These are phyloP conservation scores for Pelargonium hybrid DNA, from an alignment of 441 rosid genomes.

Conservation along the genomic window DNA sequence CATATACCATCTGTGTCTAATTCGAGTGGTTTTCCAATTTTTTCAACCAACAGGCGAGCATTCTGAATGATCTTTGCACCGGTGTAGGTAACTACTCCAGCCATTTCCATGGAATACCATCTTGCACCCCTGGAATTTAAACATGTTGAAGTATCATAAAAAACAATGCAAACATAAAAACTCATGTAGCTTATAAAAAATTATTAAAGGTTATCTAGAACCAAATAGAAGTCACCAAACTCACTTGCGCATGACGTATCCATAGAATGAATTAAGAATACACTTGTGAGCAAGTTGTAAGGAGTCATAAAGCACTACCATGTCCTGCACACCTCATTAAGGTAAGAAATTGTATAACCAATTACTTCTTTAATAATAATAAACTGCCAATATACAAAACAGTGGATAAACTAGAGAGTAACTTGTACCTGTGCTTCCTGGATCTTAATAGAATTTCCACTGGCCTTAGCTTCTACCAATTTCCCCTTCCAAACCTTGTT, in stretches of 20 bases:
- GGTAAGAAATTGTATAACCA: conserved; percentile 21
- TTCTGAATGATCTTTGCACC: conserved; percentile 99
- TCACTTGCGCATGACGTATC: conserved; percentile 99
- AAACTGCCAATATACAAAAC: conserved; percentile 13
- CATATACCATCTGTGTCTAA: conserved; percentile 99
- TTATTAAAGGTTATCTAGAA: conserved; percentile 14
- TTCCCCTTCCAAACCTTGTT: conserved; percentile 99
- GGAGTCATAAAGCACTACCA: conserved; percentile 98
- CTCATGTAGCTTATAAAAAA: conserved; percentile 8
- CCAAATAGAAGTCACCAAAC: conserved; percentile 24
- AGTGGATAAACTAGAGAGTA: conserved; percentile 13
- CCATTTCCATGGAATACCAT: conserved; percentile 99
- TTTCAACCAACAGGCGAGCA: conserved; percentile 88
- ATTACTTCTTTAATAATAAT: conserved; percentile 3
- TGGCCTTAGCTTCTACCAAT: conserved; percentile 89
- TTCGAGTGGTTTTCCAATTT: conserved; percentile 98
- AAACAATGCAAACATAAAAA: conserved; percentile 14
- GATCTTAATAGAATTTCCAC: conserved; percentile 91
- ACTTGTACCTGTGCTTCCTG: conserved; percentile 87
- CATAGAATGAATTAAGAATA: conserved; percentile 95
- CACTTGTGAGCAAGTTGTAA: conserved; percentile 98
- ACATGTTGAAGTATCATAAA: conserved; percentile 22
- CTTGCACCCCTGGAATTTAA: conserved; percentile 81
- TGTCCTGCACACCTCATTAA: conserved; percentile 52
- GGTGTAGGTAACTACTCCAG: conserved; percentile 97